Percentiles rank a stretch among this genome's conserved stretches.
phyloP scores from a whole-genome alignment of 352 stramenopile species.

The Phytophthora brassicae region DNA sequence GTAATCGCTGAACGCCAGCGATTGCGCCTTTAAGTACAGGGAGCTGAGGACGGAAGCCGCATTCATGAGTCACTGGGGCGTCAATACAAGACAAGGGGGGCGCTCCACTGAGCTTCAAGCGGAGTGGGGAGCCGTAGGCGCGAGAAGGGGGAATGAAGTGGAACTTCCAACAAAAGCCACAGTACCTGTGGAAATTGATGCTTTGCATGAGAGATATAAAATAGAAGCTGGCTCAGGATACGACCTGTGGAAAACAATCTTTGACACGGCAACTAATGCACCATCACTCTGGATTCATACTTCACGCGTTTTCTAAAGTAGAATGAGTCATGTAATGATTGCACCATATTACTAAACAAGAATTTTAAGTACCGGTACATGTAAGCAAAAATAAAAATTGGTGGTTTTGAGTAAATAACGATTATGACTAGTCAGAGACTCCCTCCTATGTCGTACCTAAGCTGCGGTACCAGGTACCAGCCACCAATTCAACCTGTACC shows the following conservation, averaged over 20 bases:
- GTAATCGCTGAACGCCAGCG: slow-evolving; percentile 4
- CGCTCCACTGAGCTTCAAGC: neutral
- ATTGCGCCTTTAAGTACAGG: slow-evolving; percentile 11
- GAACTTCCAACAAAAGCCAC: slow-evolving; percentile 28
- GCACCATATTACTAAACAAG: neutral
- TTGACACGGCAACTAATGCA: slow-evolving; percentile 58
- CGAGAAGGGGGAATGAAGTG: slow-evolving; percentile 22
- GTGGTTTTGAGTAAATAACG: no score
- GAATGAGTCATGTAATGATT: slow-evolving; percentile 1
- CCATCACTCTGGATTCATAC: slow-evolving; percentile 53
- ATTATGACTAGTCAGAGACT: neutral
- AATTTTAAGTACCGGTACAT: no score
- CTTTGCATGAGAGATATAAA: neutral
- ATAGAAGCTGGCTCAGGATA: neutral
- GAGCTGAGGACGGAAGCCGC: slow-evolving; percentile 8
- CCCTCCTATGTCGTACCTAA: slow-evolving; percentile 12
- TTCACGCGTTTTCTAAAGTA: slow-evolving; percentile 29
- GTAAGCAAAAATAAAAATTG: no score
- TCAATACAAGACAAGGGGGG: neutral
- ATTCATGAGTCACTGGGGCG: slow-evolving; percentile 12
- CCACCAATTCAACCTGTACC: slow-evolving; percentile 24
- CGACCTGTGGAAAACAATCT: neutral
- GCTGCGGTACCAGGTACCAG: slow-evolving; percentile 27
- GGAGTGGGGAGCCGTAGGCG: slow-evolving; percentile 1
- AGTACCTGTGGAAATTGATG: neutral